Percentiles rank a stretch among this genome's conserved stretches.
phyloP scores from a whole-genome alignment of 2,329 filamentous ascomycete genomes.

The Aspergillus neotritici region DNA sequence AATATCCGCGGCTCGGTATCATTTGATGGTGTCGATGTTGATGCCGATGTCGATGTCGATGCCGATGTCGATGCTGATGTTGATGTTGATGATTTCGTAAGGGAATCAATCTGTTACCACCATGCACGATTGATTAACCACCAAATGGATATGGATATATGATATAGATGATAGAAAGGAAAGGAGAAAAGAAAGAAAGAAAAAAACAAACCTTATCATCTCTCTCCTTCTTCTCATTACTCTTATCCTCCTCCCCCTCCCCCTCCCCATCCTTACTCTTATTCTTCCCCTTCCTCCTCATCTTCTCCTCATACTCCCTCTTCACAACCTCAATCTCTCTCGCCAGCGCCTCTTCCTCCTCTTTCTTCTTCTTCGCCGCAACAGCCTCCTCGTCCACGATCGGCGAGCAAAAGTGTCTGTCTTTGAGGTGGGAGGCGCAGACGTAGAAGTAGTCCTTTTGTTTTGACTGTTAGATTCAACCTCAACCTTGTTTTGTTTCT shows the following conservation, averaged over 20 bases:
- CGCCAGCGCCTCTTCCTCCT: constrained; percentile 41
- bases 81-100: constrained; percentile 44
- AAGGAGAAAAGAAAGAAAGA: constrained; percentile 6
- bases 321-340: constrained; percentile 45
- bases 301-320: constrained; percentile 65
- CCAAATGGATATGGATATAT: too few relatives aligned
- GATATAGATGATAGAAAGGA: constrained; percentile 1
- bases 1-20: constrained; percentile 76
- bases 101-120: constrained; percentile 32
- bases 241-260: constrained; percentile 36
- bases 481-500: too few relatives aligned
- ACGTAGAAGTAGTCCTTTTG: constrained; percentile 92
- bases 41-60: too few relatives aligned
- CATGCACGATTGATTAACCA: neutral
- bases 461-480: too few relatives aligned
- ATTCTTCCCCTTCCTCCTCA: constrained; percentile 51
- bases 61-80: too few relatives aligned
- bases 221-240: constrained; percentile 42
- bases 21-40: constrained; percentile 32
- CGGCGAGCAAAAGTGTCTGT: constrained; percentile 69
- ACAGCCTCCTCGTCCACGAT: constrained; percentile 42
- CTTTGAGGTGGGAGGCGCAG: constrained; percentile 75
- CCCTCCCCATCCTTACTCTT: constrained; percentile 43
- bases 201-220: constrained; percentile 48
- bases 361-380: constrained; percentile 39